phyloP scores from a whole-genome alignment of 192 early-diverging fungal species.

The Coemansia sp. region DNA sequence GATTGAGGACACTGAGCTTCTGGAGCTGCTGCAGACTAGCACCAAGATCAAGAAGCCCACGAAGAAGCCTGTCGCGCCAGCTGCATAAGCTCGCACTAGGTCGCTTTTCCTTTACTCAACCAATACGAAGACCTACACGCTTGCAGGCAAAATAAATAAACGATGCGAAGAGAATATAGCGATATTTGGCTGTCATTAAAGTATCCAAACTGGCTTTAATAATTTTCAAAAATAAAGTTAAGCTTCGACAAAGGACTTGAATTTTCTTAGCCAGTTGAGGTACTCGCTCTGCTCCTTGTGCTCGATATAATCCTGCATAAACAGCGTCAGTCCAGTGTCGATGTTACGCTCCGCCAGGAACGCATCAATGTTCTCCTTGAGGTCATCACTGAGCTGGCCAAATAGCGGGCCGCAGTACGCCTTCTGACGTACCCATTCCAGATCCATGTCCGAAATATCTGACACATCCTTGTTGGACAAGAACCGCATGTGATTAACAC shows the following conservation, averaged over 20 bases:
- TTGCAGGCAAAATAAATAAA: too few relatives aligned
- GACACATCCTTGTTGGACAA: slow-evolving; percentile 65
- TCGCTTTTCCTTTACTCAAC: too few relatives aligned
- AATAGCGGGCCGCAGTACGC: slow-evolving; percentile 90
- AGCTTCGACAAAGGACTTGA: slow-evolving; percentile 73
- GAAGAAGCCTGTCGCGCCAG: slow-evolving; percentile 22
- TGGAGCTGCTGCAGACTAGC: slow-evolving; percentile 66
- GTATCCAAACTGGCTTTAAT: not conserved
- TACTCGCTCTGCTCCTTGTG: slow-evolving; percentile 97
- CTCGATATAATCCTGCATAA: slow-evolving; percentile 87
- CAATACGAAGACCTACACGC: too few relatives aligned
- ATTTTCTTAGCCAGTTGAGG: slow-evolving; percentile 75
- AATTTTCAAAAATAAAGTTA: slow-evolving; percentile 5
- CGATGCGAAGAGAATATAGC: too few relatives aligned
- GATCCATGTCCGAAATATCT: slow-evolving; percentile 64
- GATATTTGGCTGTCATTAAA: not conserved
- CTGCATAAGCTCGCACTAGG: not conserved
- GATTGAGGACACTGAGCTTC: slow-evolving; percentile 76
- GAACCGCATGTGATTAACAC: slow-evolving; percentile 79
- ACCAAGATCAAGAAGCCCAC: slow-evolving; percentile 48
- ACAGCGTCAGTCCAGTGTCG: slow-evolving; percentile 74
- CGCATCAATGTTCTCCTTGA: slow-evolving; percentile 67
- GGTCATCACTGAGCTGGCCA: slow-evolving; percentile 80
- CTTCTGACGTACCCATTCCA: slow-evolving; percentile 85
- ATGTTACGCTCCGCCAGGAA: slow-evolving; percentile 89